Evolutionary conservation across 2,329 filamentous ascomycete genomes (phyloP), one percentile per base, ranked within the genome.

Genomic region (Chaetomium sp.): DNA sequence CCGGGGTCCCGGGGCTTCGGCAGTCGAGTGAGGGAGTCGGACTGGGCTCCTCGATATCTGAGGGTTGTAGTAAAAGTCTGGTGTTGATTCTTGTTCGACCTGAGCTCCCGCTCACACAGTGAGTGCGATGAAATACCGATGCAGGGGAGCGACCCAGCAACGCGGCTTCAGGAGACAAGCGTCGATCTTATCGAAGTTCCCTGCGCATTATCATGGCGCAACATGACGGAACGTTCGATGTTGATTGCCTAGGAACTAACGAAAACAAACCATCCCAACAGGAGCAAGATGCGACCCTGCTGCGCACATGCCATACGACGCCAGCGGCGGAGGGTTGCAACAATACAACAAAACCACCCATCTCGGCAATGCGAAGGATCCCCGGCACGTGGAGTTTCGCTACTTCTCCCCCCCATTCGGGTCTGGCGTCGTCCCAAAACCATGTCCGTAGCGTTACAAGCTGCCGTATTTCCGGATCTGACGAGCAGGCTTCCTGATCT

Each of bases 111-210:
- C n/a, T 56, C 31, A 53, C 50, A 53, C 29, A 33, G 31, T 7
- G 21, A 16, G 33, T 56, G 19, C 9, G 42, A 23, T 38, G 21
- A 27, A 58, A 31, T 55, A 47, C 50, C 53, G 27, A 25, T 42
- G 42, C n/a, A 21, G 29, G 57, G 57, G 21, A 57, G 16, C 60
- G 60, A 49, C 62, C 57, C 56, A 58, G 42, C 49, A 5, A 21
- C 64, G 38, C 63, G 66, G 69, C 62, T 64, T 64, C 66, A 66
- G 58, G 65, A 64, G 55, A 67, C 63, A 59, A 61, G 50, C 66
- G 71, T 67, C 70, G 71, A 72, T 72, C 71, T 69, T 72, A 71
- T 61, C 64, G 64, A 33, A 53, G 21, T 62, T 64, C 68, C 68
- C 67, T 67, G 68, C 47, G 57, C 64, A 64, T 62, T 68, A 72